Base-by-base conservation (phyloP, 2,329 filamentous ascomycete genomes). In the Fusarium newnesense region DNA sequence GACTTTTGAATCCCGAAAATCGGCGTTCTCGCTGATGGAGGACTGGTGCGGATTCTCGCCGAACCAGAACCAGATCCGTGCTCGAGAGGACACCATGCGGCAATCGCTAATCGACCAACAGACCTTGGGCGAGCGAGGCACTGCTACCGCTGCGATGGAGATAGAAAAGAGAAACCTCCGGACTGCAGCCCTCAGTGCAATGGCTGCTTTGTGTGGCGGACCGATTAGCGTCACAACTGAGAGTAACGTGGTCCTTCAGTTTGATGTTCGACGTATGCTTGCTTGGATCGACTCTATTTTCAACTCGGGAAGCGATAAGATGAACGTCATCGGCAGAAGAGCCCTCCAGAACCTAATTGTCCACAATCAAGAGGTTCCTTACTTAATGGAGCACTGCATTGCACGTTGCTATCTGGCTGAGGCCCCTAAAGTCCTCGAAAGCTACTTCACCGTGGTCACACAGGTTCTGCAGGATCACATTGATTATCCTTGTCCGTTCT, bases 31-130 rank as follows among this genome's bases (percentile, higher is more conserved):
- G 1, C 85, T 99, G 53, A 98, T 99, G 95, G 96, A 99, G 82
- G 96, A 98, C 74, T 99, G 97, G 97, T 99, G 96, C 80, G 96
- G 96, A 5, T 98, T 97, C 80, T 97, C 95, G 12, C 94, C 95
- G 0, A 97, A 98, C 73, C 94, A 97, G 79, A 87, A 85, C 19
- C 93, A 97, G 73, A 93, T 97, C 44, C 90, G 92, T 9, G 91
- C 92, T 65, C 89, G 94, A 69, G 95, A 98, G 81, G 93, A 97
- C 70, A 93, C 90, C 40, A 97, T 98, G 92, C 89, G 94, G 47
- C 93, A 95, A 75, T 94, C 93, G 6, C 87, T 96, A 74, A 91
- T 97, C 40, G 91, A 96, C 59, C 92, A 94, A 62, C 94, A 96
- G 64, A 90, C 92, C 26, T 82, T 92, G 24, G 91, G 91, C 18